Conservation (phyloP, 2,329 filamentous ascomycete species). For the Akanthomyces uredinophilus region DNA sequence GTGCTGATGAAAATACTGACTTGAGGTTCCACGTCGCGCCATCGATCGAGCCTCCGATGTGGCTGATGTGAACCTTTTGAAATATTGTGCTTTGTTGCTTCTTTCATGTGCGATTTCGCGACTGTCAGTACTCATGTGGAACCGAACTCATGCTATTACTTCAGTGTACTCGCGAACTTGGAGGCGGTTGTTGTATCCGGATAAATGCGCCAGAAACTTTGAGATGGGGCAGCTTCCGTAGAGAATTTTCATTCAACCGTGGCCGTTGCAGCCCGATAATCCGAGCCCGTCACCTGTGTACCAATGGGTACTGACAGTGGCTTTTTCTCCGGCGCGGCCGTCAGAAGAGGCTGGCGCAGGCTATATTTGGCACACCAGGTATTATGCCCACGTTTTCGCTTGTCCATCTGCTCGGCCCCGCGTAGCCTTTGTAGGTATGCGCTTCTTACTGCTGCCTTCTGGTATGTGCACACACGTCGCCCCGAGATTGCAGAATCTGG, state of each 20-base stretch:
- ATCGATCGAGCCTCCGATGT: constrained; percentile 8
- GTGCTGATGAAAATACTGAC: not conserved
- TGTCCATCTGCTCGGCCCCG: not conserved
- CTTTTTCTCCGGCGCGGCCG: not conserved
- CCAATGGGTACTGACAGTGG: not conserved
- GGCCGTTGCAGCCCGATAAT: not conserved
- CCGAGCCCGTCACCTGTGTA: not conserved
- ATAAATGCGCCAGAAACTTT: not conserved
- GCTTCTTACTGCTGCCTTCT: not conserved
- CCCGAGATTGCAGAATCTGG: too few species aligned
- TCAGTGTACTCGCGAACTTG: not conserved
- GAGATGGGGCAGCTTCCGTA: not conserved
- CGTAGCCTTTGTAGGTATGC: not conserved
- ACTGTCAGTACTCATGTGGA: not conserved
- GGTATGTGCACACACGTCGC: not conserved
- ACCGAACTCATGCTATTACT: not conserved
- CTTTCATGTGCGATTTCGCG: not conserved
- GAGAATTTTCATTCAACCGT: not conserved
- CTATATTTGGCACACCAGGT: not conserved
- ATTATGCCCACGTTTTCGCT: not conserved
- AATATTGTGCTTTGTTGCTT: not conserved
- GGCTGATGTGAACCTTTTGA: not conserved
- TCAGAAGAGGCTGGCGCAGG: not conserved
- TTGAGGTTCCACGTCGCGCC: not conserved
- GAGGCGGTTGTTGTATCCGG: not conserved